Evolutionary conservation across 495 filamentous ascomycete genomes (phyloP), one percentile per base, ranked within the genome.

Genomic region (Aspergillus leporis): DNA sequence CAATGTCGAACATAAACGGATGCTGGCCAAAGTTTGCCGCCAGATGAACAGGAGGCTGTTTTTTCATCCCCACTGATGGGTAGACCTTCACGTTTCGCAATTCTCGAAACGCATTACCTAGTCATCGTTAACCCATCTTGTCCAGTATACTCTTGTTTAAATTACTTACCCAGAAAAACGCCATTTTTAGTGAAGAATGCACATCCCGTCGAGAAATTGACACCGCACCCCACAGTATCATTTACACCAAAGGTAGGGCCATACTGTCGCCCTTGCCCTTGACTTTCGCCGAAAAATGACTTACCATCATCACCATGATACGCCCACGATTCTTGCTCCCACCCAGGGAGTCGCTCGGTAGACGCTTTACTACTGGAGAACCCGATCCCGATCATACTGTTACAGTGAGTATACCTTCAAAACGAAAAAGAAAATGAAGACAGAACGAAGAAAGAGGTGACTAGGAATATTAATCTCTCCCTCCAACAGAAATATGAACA

Each of bases 121-220:
- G 23, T 4, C 55, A 5, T 46, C 30, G 23, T 41, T 22, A 54
- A 14, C 32, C 23, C 1, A 2, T 18, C 53, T 14, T 46, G 9
- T 46, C 7, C 30, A 14, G 25, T 21, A 38, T 68, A 28, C 19
- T 12, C 16, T 21, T n/a, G 23, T 7, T 1, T 9, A 32, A 23
- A 47, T n/a, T 31, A 70, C 83, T 32, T 83, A 92, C 93, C 87
- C 61, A 96, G 70, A 62, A 87, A 81, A 28, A 79, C 72, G 16
- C 94, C 94, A 70, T 99, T 98, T 74, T 93, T 97, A 0, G 94
- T 99, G 70, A 96, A 99, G 68, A 97, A 95, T 12, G 88, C 91
- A 61, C 84, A 85, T n/a, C 87, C 85, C 12, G 86, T 91, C 61
- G 88, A 84, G 68, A 98, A 98, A 69, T 99, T 96, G 45, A 99